A percentile compares a stretch with the other conserved stretches of the same genome.
phyloP scores from a whole-genome alignment of 257 asterid species.

The Solanum tarapatanum region DNA sequence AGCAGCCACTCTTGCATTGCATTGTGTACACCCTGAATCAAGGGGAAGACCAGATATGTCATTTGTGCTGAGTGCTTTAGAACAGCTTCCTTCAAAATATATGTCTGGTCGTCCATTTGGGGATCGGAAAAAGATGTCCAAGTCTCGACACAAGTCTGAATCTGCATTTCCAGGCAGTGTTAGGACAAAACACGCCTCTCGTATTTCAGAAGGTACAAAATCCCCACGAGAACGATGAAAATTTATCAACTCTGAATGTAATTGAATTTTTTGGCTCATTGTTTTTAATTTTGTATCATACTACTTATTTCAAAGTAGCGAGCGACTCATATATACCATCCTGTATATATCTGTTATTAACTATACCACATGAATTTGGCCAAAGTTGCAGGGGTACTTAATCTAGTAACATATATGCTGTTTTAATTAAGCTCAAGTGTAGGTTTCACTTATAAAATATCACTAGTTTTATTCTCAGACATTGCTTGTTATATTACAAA shows the following conservation, averaged over 20 bases:
- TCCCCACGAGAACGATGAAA: not conserved
- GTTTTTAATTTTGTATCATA: not conserved
- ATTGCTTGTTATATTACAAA: not conserved
- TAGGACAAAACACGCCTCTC: not conserved
- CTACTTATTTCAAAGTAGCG: not conserved
- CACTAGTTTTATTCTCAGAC: not conserved
- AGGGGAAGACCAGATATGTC: constrained; percentile 23
- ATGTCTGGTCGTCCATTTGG: not conserved
- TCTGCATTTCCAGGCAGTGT: not conserved
- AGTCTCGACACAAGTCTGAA: not conserved
- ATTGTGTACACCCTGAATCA: constrained; percentile 18
- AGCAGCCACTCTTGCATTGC: constrained; percentile 21
- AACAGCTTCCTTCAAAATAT: constrained; percentile 12
- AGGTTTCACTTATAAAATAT: not conserved
- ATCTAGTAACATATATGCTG: not conserved
- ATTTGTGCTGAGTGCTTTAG: constrained; percentile 13
- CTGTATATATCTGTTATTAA: not conserved
- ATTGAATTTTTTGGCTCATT: not conserved
- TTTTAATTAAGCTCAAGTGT: not conserved
- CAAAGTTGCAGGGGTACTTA: not conserved
- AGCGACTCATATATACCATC: not conserved
- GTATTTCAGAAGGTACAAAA: not conserved
- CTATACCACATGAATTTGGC: not conserved
- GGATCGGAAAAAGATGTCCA: not conserved
- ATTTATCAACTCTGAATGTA: not conserved